Base-by-base conservation (phyloP, 768 basidiomycete species). In the Tremella yokohamensis region DNA sequence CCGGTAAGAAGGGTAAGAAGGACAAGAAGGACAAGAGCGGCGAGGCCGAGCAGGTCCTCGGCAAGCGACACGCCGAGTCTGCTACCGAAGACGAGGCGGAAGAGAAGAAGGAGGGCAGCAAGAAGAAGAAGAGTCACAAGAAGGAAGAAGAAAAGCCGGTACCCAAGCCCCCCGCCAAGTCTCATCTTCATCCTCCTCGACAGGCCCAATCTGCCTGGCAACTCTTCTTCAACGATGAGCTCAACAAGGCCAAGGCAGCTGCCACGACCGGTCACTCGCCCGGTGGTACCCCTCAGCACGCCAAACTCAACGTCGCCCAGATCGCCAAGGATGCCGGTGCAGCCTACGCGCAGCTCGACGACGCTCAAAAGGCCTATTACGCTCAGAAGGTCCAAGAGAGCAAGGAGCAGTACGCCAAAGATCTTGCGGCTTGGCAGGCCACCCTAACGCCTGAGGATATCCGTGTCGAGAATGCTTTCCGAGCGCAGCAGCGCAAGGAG, bases 141-240 rank as follows among this genome's bases (percentile, higher is more conserved):
- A 64, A 69, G 58, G 51, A 61, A 38, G 65, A 66, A 37, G 58
- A 66, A 22, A 58, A 60, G n/a, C 62, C 60, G 12, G 45, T 58
- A 4, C 66, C 64, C 9, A 64, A 63, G 45, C 56, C 63, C 3
- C 69, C 70, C 47, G 79, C 83, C 55, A 91, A 87, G 78, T 91
- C 91, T 40, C 78, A 84, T 11, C 80, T 96, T 57, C 85, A 86
- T 42, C 90, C 89, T 18, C 91, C 91, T 49, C 91, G 92, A 79
- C 82, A 91, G 67, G 89, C 92, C 6, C 90, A 89, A 3, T 92
- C 90, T 2, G 89, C 91, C 54, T 96, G 92, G 92, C 92, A 96
- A 77, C 82, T 96, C 44, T 96, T 90, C 78, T 94, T 96, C 75
- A 90, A 90, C 20, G 90, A 94, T 73, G 92, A 89, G 85, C 91